phyloP scores from a whole-genome alignment of 2,329 filamentous ascomycete species.

The Mycogone perniciosa region DNA sequence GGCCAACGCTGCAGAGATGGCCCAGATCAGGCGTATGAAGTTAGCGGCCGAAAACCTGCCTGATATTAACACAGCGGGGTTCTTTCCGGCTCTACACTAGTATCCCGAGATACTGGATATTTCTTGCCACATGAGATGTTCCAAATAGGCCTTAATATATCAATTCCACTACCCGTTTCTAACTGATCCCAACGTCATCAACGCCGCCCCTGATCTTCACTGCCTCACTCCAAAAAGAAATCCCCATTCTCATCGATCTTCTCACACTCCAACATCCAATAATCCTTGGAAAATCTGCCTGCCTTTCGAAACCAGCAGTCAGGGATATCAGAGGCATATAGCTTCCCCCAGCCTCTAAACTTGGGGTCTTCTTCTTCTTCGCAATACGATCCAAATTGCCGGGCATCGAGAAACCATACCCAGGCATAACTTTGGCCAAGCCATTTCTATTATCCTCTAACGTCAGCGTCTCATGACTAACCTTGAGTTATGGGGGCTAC shows the following conservation, averaged over 20 bases:
- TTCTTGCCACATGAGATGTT: too few species aligned
- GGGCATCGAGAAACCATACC: background rate
- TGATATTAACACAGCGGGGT: too few species aligned
- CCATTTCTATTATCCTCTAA: background rate
- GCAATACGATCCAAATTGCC: background rate
- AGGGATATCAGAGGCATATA: background rate
- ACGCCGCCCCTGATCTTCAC: too few species aligned
- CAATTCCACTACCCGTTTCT: too few species aligned
- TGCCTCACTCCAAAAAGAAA: background rate
- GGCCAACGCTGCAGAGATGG: too few species aligned
- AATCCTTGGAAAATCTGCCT: background rate
- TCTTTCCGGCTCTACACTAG: too few species aligned
- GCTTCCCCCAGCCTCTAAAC: background rate
- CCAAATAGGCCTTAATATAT: too few species aligned
- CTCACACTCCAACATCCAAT: background rate
- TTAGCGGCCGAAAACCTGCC: too few species aligned
- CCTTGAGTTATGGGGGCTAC: too few species aligned
- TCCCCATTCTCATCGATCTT: background rate
- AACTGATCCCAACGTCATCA: too few species aligned
- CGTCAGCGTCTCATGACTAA: background rate
- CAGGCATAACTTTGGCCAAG: background rate
- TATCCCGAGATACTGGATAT: too few species aligned
- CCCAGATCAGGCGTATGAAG: too few species aligned
- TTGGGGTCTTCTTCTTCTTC: background rate
- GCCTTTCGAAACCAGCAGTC: constrained; percentile 2